Conservation (phyloP, 805 yeast species). For the Grigorovia jiainica region DNA sequence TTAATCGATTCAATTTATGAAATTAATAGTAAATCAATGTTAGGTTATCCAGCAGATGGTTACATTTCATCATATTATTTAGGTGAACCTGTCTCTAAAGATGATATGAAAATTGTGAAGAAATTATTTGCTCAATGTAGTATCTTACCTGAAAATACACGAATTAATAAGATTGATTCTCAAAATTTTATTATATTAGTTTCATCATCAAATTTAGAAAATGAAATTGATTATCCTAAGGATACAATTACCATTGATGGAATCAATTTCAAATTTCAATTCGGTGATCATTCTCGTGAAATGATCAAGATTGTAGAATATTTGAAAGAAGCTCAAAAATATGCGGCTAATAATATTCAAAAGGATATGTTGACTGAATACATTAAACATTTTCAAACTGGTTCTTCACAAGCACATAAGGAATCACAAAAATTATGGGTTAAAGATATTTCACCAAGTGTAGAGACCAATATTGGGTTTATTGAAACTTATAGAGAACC, state of each 20-base stretch:
- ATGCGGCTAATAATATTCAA: slow-evolving; percentile 70
- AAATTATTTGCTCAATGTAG: slow-evolving; percentile 15
- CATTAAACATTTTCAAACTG: slow-evolving; percentile 62
- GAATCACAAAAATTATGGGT: slow-evolving; percentile 83
- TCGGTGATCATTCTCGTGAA: slow-evolving; percentile 71
- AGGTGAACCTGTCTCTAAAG: slow-evolving; percentile 38
- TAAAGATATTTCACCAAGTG: slow-evolving; percentile 70
- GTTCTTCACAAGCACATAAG: slow-evolving; percentile 78
- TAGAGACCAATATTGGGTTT: slow-evolving; percentile 79
- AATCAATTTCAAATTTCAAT: slow-evolving; percentile 38
- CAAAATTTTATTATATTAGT: slow-evolving; percentile 48
- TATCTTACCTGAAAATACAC: slow-evolving; percentile 62
- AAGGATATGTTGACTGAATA: slow-evolving; percentile 55
- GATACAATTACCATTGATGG: slow-evolving; percentile 30
- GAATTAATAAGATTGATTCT: slow-evolving; percentile 49
- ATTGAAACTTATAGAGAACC: slow-evolving; percentile 92
- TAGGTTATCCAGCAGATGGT: slow-evolving; percentile 75
- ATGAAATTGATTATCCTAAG: slow-evolving; percentile 45
- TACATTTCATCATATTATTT: slow-evolving; percentile 70
- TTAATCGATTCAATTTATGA: slow-evolving; percentile 43
- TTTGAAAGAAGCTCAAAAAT: slow-evolving; percentile 46
- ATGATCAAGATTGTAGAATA: slow-evolving; percentile 49
- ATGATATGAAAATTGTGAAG: slow-evolving; percentile 60
- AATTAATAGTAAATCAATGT: slow-evolving; percentile 38
- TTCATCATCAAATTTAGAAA: slow-evolving; percentile 50